Evolutionary conservation across 2,329 filamentous ascomycete species (phyloP).

Genomic region (Calonectria pteridis): DNA sequence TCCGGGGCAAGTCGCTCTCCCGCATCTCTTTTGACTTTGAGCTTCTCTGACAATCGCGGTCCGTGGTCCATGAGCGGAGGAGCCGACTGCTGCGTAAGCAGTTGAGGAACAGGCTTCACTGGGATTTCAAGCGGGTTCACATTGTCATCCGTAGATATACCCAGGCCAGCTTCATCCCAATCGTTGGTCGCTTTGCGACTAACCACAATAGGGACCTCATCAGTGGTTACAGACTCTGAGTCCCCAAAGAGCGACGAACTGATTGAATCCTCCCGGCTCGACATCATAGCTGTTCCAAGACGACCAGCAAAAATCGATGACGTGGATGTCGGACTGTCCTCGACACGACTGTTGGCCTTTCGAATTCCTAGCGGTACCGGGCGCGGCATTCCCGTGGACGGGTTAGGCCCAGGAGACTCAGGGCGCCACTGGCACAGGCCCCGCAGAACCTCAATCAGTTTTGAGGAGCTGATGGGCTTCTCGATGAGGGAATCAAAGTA

Average conservation of each 20-base stretch:
- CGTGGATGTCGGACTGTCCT: slow-evolving; percentile 87
- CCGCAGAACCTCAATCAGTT: slow-evolving; percentile 88
- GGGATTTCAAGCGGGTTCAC: slow-evolving; percentile 49
- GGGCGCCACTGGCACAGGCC: slow-evolving; percentile 95
- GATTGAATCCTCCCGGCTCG: slow-evolving; percentile 89
- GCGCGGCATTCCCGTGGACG: slow-evolving; percentile 64
- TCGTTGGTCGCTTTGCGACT: slow-evolving; percentile 81
- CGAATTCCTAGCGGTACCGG: slow-evolving; percentile 74
- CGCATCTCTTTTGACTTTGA: slow-evolving; percentile 80
- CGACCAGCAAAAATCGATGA: slow-evolving; percentile 78
- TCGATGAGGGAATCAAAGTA: slow-evolving; percentile 97
- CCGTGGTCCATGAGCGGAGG: slow-evolving; percentile 70
- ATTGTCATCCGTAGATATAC: slow-evolving; percentile 76
- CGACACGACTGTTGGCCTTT: slow-evolving; percentile 71
- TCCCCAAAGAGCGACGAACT: slow-evolving; percentile 91
- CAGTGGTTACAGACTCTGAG: slow-evolving; percentile 80
- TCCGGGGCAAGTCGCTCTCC: slow-evolving; percentile 80
- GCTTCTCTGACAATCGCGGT: slow-evolving; percentile 77
- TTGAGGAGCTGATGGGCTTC: slow-evolving; percentile 94
- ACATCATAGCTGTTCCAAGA: slow-evolving; percentile 82
- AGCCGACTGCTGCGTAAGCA: slow-evolving; percentile 73
- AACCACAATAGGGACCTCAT: slow-evolving; percentile 82
- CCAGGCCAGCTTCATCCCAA: slow-evolving; percentile 83
- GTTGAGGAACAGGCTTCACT: slow-evolving; percentile 62
- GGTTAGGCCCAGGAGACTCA: slow-evolving; percentile 64